These are phyloP conservation scores for Oldenlandia corymbosa DNA, from an alignment of 257 asterid genomes.

Conservation along the genomic window DNA sequence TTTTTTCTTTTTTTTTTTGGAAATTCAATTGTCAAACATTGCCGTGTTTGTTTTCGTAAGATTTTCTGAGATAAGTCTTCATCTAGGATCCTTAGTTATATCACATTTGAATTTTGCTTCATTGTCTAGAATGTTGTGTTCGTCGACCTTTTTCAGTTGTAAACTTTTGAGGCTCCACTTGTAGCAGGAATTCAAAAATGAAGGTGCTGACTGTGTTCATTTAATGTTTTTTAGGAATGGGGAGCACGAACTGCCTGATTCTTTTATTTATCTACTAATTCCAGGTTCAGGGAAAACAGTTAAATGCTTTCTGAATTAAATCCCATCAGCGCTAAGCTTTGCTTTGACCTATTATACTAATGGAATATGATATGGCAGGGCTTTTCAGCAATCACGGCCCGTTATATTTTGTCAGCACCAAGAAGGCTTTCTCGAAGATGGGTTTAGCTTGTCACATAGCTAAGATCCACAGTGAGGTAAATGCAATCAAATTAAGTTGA, in stretches of 20 bases:
- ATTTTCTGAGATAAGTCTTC: background rate
- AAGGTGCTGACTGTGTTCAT: background rate
- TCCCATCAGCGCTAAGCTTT: background rate
- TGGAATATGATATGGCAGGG: constrained; percentile 38
- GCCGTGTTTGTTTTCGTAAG: background rate
- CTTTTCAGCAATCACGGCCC: constrained; percentile 95
- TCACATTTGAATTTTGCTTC: too few species aligned
- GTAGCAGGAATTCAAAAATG: background rate
- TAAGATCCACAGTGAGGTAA: constrained; percentile 89
- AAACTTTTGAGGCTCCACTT: background rate
- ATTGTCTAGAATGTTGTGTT: background rate
- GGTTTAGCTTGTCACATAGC: constrained; percentile 94
- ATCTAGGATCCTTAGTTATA: background rate
- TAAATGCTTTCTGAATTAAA: constrained; percentile 8
- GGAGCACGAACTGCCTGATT: constrained; percentile 69
- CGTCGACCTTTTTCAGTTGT: background rate
- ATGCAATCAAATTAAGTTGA: background rate
- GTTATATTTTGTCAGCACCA: constrained; percentile 71
- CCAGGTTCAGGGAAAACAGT: constrained; percentile 51
- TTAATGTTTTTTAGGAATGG: constrained; percentile 53
- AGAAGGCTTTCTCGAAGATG: constrained; percentile 82
- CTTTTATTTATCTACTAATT: constrained; percentile 79
- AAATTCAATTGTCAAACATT: background rate
- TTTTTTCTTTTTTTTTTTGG: too few species aligned
- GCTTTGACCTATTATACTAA: constrained; percentile 14